Percentiles rank a stretch among this genome's conserved stretches.
Evolutionary conservation across 805 yeast species (phyloP).

Genomic region (Torulaspora microellipsoides): DNA sequence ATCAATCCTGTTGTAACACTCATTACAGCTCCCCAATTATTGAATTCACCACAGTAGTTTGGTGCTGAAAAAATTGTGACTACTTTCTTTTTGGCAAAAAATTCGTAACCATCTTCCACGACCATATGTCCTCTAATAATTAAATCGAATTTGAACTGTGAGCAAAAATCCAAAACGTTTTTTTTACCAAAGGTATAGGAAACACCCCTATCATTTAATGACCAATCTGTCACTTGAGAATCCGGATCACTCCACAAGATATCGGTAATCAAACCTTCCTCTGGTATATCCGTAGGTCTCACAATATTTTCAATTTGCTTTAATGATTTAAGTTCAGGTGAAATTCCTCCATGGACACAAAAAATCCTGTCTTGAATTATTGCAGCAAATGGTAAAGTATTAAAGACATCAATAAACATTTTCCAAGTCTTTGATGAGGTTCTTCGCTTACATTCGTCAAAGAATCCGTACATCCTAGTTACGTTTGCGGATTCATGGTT

Average conservation of each 20-base stretch:
- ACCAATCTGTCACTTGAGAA: conserved; percentile 52
- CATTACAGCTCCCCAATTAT: conserved; percentile 78
- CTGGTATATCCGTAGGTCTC: conserved; percentile 82
- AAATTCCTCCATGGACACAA: conserved; percentile 80
- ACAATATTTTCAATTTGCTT: conserved; percentile 61
- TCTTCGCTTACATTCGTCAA: conserved; percentile 95
- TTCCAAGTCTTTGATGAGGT: conserved; percentile 92
- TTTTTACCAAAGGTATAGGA: conserved; percentile 70
- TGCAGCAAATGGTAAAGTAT: conserved; percentile 92
- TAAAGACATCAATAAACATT: conserved; percentile 87
- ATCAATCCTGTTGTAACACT: conserved; percentile 61
- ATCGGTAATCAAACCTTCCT: conserved; percentile 70
- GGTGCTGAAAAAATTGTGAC: conserved; percentile 82
- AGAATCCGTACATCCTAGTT: conserved; percentile 93
- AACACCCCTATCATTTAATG: conserved; percentile 77
- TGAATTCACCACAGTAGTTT: conserved; percentile 77
- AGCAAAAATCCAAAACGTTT: conserved; percentile 62
- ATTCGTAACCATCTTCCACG: conserved; percentile 84
- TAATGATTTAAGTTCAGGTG: conserved; percentile 61
- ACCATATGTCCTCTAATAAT: conserved; percentile 86
- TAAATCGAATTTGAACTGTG: conserved; percentile 63
- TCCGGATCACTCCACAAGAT: conserved; percentile 83
- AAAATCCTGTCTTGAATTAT: conserved; percentile 92
- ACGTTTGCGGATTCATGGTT: conserved; percentile 98
- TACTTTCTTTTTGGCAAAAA: conserved; percentile 65